Base-by-base conservation (phyloP, 352 stramenopile species). In the Globisporangium rhizosaccharum region DNA sequence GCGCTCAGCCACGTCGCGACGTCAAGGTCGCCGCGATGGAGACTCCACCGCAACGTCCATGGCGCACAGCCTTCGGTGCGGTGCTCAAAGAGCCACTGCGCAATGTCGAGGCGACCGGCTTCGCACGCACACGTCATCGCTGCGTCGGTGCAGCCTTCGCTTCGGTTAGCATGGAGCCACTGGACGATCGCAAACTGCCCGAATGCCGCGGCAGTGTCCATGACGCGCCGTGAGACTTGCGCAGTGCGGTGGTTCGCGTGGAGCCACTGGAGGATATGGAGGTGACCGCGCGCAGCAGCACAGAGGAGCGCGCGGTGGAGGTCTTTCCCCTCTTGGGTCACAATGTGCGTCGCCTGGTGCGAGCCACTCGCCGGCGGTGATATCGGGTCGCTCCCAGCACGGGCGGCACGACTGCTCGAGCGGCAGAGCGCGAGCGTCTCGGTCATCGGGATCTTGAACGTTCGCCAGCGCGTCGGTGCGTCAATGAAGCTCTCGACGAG, bases 141-240 rank as follows among this genome's bases (percentile, higher is more conserved):
- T 3, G 53, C 53, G 3, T 61, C 45, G 1, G 59, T 65, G 18
- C 60, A 66, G 7, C 60, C 60, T 52, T 66, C 60, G 1, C 18
- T 12, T 36, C 60, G 60, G n/a, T 66, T 49, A 17, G 18, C 42
- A 23, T 74, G 59, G 20, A 79, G 63, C 56, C 59, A 79, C 41
- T 62, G 28, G 6, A 73, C 51, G 18, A 71, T 55, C 7, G 63
- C 47, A 9, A 76, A 49, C n/a, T 70, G 61, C 0, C 71, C 71
- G 15, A 66, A 63, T 25, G 62, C 66, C 14, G 71, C 71, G 0
- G 71, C 71, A 12, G 62, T 33, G 47, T 76, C 68, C 66, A 79
- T 76, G 44, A 70, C 65, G 39, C 54, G 49, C 3, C 48, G 23
- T 12, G 65, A 59, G 25, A 65, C 55, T 20, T 46, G 46, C 4